Conservation (phyloP, 768 basidiomycete genomes). For the Auricularia sp. region DNA sequence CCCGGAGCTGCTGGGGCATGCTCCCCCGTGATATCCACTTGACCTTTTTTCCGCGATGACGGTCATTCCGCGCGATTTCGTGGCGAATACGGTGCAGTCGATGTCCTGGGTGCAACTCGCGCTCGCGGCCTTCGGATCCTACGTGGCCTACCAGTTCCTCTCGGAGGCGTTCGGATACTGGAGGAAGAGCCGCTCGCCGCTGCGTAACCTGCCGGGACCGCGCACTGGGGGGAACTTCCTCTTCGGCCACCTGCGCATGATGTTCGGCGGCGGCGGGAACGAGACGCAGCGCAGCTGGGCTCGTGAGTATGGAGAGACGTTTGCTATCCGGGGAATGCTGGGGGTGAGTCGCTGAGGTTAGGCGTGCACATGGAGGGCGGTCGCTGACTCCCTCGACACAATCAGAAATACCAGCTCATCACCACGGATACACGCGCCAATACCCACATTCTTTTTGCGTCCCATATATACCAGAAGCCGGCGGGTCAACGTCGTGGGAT, state of each 20-base stretch:
- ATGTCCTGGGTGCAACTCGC: neutral
- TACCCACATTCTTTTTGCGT: conserved; percentile 51
- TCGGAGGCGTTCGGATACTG: neutral
- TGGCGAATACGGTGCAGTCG: neutral
- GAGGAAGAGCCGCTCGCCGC: conserved; percentile 26
- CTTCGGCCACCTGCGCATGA: neutral
- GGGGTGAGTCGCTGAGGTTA: neutral
- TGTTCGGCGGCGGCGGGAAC: neutral
- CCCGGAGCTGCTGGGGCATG: too few species aligned
- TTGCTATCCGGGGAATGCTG: neutral
- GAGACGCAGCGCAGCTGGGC: neutral
- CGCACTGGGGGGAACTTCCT: conserved; percentile 6
- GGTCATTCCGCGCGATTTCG: neutral
- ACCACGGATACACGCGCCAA: conserved; percentile 55
- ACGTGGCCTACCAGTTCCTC: neutral
- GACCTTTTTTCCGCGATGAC: neutral
- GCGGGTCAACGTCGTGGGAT: conserved; percentile 28
- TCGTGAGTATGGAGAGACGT: neutral
- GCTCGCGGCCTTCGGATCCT: neutral
- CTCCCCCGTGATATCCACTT: too few species aligned
- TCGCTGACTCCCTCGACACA: neutral
- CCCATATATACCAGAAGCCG: conserved; percentile 47
- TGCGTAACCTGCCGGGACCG: conserved; percentile 39
- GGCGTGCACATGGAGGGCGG: neutral
- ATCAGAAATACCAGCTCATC: conserved; percentile 28